Evolutionary conservation across 257 asterid genomes (phyloP), one percentile per base, ranked within the genome.

Genomic region (Solanum sejunctum): DNA sequence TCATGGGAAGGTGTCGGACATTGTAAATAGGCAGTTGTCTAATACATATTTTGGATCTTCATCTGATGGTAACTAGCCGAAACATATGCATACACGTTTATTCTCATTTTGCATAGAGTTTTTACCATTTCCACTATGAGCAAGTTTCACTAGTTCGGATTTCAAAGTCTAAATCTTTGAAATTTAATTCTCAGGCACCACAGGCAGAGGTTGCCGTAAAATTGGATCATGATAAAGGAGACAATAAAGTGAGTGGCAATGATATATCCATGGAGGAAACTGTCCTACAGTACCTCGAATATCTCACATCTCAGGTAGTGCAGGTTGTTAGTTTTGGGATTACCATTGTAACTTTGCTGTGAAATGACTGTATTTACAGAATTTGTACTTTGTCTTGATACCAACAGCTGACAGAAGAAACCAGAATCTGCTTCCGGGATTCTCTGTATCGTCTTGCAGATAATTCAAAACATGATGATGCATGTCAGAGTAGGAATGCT

Each of bases 381-480:
- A 80, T 20, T 85, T 36, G 72, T 51, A 8, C 39, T 85, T 1
- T 61, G 21, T 84, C 64, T 84, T 84, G 66, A 17, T 63, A 10
- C 64, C 60, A 52, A 17, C 64, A 91, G 93, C 41, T 91, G 85
- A 84, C 91, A 3, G 87, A 87, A 75, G 77, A 88, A 43, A 91
- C 91, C 64, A 88, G 93, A 86, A 85, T 84, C 26, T 89, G 92
- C 88, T 84, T 91, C 84, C 91, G 93, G 13, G 93, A 91, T 88
- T 88, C 93, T 84, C 61, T 91, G 20, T 91, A 89, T 86, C 93
- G 93, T 71, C 93, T 91, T 69, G 92, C 93, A 9, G 89, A 89
- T 63, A 89, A 91, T 81, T 88, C 93, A 26, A 89, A 90, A 81
- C 63, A 86, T 51, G 88, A 86, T 51, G 88, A 88, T 78, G 28